Evolutionary conservation across 495 filamentous ascomycete genomes (phyloP).

Genomic region (Physcia stellaris): DNA sequence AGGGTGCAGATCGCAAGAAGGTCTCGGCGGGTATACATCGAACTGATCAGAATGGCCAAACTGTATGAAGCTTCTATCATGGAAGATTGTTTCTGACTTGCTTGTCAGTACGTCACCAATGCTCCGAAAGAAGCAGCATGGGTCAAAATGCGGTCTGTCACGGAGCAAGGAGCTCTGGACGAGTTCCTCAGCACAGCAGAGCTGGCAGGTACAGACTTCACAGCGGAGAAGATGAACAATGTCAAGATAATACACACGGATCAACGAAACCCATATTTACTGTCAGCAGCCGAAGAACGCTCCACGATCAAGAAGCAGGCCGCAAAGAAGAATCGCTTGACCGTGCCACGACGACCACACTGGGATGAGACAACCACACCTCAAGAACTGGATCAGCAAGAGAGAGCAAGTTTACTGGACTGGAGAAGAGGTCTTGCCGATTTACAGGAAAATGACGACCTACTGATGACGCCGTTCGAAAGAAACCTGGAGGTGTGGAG

Average conservation of each 20-base stretch:
- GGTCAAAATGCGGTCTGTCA: slow-evolving; percentile 97
- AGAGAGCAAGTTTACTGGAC: slow-evolving; percentile 67
- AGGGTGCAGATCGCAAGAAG: slow-evolving; percentile 56
- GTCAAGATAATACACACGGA: slow-evolving; percentile 95
- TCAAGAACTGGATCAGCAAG: slow-evolving; percentile 61
- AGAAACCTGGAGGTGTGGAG: slow-evolving; percentile 97
- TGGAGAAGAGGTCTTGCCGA: slow-evolving; percentile 90
- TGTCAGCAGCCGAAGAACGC: slow-evolving; percentile 78
- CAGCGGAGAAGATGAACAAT: slow-evolving; percentile 96
- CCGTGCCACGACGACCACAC: slow-evolving; percentile 75
- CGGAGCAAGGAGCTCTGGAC: slow-evolving; percentile 91
- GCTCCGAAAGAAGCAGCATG: slow-evolving; percentile 57
- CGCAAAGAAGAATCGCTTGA: slow-evolving; percentile 61
- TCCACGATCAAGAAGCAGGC: slow-evolving; percentile 65
- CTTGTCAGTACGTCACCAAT: slow-evolving; percentile 49
- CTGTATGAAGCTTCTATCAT: slow-evolving; percentile 11
- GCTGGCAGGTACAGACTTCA: slow-evolving; percentile 94
- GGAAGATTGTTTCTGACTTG: not conserved
- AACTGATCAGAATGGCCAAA: slow-evolving; percentile 45
- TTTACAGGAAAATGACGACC: slow-evolving; percentile 79
- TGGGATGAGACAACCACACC: slow-evolving; percentile 82
- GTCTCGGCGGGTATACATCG: slow-evolving; percentile 42
- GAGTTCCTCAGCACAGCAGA: slow-evolving; percentile 78
- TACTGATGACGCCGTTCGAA: slow-evolving; percentile 98
- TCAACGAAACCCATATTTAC: slow-evolving; percentile 88